Evolutionary conservation across 1,284 basidiomycete species (phyloP).

Genomic region (Lignosus rhinocerotis): DNA sequence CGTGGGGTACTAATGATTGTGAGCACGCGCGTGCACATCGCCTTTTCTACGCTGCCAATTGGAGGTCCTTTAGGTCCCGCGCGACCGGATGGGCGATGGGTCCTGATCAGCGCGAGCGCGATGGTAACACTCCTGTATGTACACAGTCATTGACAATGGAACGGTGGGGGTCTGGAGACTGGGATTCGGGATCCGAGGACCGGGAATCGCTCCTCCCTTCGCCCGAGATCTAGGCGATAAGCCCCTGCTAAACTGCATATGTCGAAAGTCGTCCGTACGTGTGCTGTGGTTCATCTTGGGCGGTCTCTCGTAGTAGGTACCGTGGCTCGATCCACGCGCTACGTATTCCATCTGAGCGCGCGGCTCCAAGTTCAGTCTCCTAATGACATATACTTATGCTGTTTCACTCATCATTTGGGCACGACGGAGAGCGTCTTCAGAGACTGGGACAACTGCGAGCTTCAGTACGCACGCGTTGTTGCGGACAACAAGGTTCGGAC

Average conservation of each 20-base stretch:
- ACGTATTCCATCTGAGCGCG: too few species aligned
- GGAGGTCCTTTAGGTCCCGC: too few species aligned
- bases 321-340: too few species aligned
- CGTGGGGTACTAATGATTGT: not conserved
- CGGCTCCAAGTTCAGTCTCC: too few species aligned
- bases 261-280: constrained; percentile 10
- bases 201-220: not conserved
- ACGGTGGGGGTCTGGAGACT: not conserved
- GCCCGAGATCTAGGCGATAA: constrained; percentile 10
- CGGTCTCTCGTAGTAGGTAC: not conserved
- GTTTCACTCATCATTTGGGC: too few species aligned
- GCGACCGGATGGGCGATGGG: not conserved
- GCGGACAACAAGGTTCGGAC: not conserved
- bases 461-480: not conserved
- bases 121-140: not conserved
- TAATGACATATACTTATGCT: too few species aligned
- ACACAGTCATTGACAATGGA: not conserved
- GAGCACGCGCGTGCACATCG: not conserved
- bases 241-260: constrained; percentile 9
- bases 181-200: not conserved
- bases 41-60: not conserved
- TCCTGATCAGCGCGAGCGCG: not conserved
- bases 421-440: too few species aligned
- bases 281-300: not conserved
- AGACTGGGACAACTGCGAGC: too few species aligned